phyloP scores from a whole-genome alignment of 129 eudicot species.

The Centaurea solstitialis region DNA sequence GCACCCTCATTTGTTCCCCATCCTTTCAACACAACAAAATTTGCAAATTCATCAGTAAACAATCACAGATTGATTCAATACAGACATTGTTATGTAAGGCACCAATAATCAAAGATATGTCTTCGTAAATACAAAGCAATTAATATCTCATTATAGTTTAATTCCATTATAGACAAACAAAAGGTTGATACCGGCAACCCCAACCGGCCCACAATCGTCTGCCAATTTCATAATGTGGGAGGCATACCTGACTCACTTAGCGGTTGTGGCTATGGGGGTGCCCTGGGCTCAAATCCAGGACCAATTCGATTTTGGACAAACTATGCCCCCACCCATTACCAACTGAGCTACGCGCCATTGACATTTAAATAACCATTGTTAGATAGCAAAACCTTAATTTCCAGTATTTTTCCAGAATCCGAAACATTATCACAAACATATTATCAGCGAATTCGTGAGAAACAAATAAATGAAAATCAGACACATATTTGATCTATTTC shows the following conservation, averaged over 20 bases:
- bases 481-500: neutral
- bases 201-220: no score
- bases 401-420: neutral
- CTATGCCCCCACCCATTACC: no score
- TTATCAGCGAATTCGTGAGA: neutral
- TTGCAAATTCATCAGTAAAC: neutral
- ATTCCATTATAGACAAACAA: no score
- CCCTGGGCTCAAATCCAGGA: no score
- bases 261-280: no score
- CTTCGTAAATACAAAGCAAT: neutral
- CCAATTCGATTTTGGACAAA: no score
- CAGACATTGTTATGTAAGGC: neutral
- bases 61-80: neutral
- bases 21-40: slow-evolving; percentile 50
- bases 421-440: neutral
- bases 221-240: no score
- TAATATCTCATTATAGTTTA: neutral
- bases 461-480: neutral
- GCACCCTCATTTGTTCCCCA: slow-evolving; percentile 92
- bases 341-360: no score
- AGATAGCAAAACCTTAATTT: neutral
- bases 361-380: neutral
- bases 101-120: slow-evolving; percentile 2
- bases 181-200: no score
- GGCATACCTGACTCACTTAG: no score